Evolutionary conservation across 2,329 filamentous ascomycete genomes (phyloP), one percentile per base, ranked within the genome.

Genomic region (Ophiostoma himal-ulmi): DNA sequence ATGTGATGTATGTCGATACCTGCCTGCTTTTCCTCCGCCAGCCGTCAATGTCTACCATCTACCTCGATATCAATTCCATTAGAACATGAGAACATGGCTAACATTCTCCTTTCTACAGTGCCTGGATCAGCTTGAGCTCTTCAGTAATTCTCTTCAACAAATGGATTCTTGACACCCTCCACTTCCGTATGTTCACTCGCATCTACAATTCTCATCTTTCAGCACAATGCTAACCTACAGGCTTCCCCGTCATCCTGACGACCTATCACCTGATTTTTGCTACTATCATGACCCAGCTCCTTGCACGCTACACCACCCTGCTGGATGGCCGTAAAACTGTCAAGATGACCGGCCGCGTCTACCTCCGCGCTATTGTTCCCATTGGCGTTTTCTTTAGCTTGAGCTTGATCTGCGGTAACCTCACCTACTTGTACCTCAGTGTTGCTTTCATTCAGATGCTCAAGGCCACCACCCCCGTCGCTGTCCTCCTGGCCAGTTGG

Each of bases 391-490:
- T 97, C 83, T 98, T 97, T 88, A 95, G 91, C 79, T 84, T 97
- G 83, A 95, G 91, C 81, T 86, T 98, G 83, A 97, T 98, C 79
- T 97, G 93, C 81, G 93, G 94, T 78, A 98, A 98, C 83, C 82
- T 96, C 81, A 93, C 94, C 76, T 98, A 98, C 79, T 87, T 97
- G 70, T 97, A 97, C 81, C 88, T 98, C 73, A 95, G 91, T 75
- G 94, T 98, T 71, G 91, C 94, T 72, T 98, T 98, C 81, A 98
- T 98, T 77, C 94, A 98, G 85, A 98, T 98, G 94, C 89, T 98
- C 80, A 98, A 98, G 91, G 95, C 95, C 75, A 97, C 93, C 62
- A 98, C 92, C 41, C 95, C 95, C 20, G 94, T 98, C 72, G 94
- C 93, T 69, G 94, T 98, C 69, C 88, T 99, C 54, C 82, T 98